Evolutionary conservation across 306 rosid species (phyloP), one percentile per base, ranked within the genome.

Genomic region (Acacia crassicarpa): DNA sequence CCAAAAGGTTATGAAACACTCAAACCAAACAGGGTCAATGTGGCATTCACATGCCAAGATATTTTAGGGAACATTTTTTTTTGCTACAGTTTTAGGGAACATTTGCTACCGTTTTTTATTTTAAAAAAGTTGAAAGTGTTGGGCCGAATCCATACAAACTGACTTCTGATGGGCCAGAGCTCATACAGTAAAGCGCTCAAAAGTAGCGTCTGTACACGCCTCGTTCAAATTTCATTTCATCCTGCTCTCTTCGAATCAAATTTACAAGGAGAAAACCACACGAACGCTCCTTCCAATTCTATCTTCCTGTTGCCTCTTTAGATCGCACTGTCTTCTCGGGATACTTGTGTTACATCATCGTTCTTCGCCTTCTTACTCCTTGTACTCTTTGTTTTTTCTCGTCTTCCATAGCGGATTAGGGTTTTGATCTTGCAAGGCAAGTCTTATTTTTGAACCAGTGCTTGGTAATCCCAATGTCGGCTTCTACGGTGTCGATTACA

Each of bases 401-500:
- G 46, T 59, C 38, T 66, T 83, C 67, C 70, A 32, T 44, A 22
- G 10, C 44, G 35, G 32, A 66, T 67, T 81, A 78, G 88, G 85
- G 88, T 71, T 85, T 77, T 76, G 35, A 17, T 49, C 27, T 22
- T 44, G 41, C 27, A 5, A 32, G 25, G 23, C 2, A 45, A 4
- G 17, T 25, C 40, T 41, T 4, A 22, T 17, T 15, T 15, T 40
- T 75, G 73, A 67, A 74, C 30, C 46, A 40, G 75, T 44, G 74
- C n/a, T 87, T 35, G 81, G 32, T 68, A 66, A 78, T 53, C 66
- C 86, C 75, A 85, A 96, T 96, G 99, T 93, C 99, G 82, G 97
- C 99, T 82, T 93, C 99, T 83, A 92, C 97, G 56, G 93, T 92
- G 16, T 93, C 99, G 10, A 91, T 94, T 59, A 90, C 98, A 88